Evolutionary conservation across 495 filamentous ascomycete species (phyloP), one percentile per base, ranked within the genome.

Genomic region (Daldinia caldariorum): DNA sequence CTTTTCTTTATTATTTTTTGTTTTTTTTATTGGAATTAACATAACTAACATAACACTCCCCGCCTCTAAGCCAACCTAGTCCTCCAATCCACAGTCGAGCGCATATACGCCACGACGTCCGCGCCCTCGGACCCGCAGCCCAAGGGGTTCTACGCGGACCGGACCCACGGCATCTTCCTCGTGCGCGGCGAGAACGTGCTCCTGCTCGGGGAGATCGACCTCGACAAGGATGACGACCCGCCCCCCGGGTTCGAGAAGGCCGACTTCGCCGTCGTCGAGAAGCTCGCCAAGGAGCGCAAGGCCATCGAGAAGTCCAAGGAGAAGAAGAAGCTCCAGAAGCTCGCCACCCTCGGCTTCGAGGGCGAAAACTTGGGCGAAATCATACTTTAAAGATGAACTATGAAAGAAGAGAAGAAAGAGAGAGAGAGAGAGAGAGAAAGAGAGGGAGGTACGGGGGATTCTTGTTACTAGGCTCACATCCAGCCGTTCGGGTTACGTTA

Each of bases 181-280:
- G 93, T 98, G 16, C 86, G 94, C 16, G 94, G 94, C 41, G 94
- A 98, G 84, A 98, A 98, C 73, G 93, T 97, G 8, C 80, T 97
- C 32, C 79, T 98, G 54, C 81, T 98, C 4, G 94, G 94, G 47
- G 94, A 98, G 84, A 96, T 98, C 78, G 94, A 98, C 73, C 87
- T 97, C 16, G 94, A 98, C 80, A 93, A 90, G 71, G 94, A 98
- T 79, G 94, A 98, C 78, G 89, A 97, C 51, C 80, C 93, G 39
- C 94, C 94, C 0, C 80, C 87, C 29, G 86, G 87, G 0, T 88
- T 90, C 71, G 86, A 89, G 66, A 82, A 86, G 73, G 94, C 86
- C 2, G 85, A 92, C 0, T 82, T 88, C 31, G 85, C 89, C 61
- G 81, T 90, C 66, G 93, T 97, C 9, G 86, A 90, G 74, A 87